These are phyloP conservation scores for Tilletia setariae DNA, from an alignment of 1,284 basidiomycete genomes.

Conservation along the genomic window DNA sequence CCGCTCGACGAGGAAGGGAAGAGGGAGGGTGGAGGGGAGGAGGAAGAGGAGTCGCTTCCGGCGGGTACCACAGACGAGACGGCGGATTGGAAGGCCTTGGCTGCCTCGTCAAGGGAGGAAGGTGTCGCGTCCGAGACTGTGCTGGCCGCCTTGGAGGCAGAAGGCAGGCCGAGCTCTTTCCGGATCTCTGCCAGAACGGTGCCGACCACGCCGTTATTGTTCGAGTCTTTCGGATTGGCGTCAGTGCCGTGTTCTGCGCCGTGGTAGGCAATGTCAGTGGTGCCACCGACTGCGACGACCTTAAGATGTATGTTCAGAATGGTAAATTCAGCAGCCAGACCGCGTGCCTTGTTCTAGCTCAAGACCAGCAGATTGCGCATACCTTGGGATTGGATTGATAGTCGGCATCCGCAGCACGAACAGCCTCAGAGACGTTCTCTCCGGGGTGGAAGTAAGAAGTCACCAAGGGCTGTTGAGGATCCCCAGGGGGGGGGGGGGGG, in stretches of 20 bases:
- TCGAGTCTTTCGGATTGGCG: not conserved
- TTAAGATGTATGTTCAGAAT: not conserved
- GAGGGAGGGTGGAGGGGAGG: conserved; percentile 16
- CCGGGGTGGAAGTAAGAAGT: conserved; percentile 36
- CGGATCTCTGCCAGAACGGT: conserved; percentile 8
- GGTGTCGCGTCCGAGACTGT: not conserved
- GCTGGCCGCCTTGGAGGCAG: conserved; percentile 15
- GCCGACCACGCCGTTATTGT: not conserved
- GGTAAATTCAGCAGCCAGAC: not conserved
- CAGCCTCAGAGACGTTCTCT: conserved; percentile 7
- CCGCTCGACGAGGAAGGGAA: conserved; percentile 22
- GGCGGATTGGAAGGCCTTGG: not conserved
- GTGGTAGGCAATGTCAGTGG: not conserved
- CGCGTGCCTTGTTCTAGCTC: not conserved
- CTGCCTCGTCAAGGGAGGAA: not conserved
- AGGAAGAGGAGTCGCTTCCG: conserved; percentile 19
- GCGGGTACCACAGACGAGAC: not conserved
- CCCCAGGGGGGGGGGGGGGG: no score
- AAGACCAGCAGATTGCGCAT: not conserved
- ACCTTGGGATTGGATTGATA: conserved; percentile 14
- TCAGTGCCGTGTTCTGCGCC: not conserved
- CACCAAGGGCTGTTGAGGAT: conserved; percentile 25
- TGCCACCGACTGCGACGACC: conserved; percentile 13
- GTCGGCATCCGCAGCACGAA: not conserved
- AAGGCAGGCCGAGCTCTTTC: conserved; percentile 17